Percentiles rank a stretch among this genome's conserved stretches.
Conservation (phyloP, 495 filamentous ascomycete genomes). For the Neurospora sp. region DNA sequence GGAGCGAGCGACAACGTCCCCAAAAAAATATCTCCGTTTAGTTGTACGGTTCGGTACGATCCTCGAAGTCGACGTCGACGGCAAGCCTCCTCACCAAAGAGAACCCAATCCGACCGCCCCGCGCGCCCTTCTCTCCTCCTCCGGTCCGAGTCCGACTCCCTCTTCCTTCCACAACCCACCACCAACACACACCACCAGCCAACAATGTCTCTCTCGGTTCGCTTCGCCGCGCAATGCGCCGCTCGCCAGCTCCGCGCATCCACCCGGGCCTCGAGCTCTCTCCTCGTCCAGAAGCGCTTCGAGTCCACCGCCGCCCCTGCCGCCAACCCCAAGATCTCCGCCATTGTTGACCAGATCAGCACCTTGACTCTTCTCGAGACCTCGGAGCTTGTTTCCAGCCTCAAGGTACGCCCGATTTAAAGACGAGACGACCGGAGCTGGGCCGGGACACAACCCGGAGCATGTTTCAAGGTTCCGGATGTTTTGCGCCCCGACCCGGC, state of each 20-base stretch:
- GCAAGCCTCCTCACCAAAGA: constrained; percentile 3
- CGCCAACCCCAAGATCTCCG: constrained; percentile 75
- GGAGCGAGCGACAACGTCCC: not conserved
- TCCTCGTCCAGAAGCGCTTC: constrained; percentile 42
- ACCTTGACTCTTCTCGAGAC: constrained; percentile 96
- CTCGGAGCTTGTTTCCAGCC: constrained; percentile 79
- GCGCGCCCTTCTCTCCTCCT: constrained; percentile 4
- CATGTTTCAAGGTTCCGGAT: not conserved
- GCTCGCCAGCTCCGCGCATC: constrained; percentile 42
- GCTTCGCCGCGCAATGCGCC: constrained; percentile 50
- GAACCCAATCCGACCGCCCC: constrained; percentile 2
- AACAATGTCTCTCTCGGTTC: constrained; percentile 50
- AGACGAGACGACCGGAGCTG: not conserved
- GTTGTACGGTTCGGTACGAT: not conserved
- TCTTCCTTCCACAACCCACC: not conserved
- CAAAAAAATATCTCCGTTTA: not conserved
- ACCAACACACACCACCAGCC: not conserved
- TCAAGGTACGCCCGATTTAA: constrained; percentile 53
- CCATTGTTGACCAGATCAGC: constrained; percentile 96
- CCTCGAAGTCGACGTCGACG: not conserved
- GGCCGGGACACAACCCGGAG: not conserved
- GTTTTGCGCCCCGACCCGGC: not conserved
- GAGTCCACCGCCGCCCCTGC: constrained; percentile 59
- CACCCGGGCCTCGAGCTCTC: constrained; percentile 29
- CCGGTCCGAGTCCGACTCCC: not conserved